Evolutionary conservation across 176 grass and related monocot species (phyloP), one percentile per base, ranked within the genome.

Genomic region (Avena atlantica): DNA sequence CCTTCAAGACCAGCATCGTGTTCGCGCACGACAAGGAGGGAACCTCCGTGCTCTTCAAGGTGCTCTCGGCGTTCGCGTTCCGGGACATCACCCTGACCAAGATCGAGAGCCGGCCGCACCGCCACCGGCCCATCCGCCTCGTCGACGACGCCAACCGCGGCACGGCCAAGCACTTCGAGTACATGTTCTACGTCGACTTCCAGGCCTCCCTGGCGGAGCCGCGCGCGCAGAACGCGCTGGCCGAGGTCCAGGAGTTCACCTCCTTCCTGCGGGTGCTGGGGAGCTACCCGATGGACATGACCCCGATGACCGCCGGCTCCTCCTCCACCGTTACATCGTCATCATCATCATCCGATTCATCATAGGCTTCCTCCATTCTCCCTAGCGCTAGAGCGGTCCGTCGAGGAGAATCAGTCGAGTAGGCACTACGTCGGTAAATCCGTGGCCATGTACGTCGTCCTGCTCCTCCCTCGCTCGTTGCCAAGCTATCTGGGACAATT

Each of bases 251-350:
- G 88, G 95, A 97, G 87, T 97, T 84, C 95, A 94, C 95, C 23
- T 97, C 95, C 1, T 97, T 97, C 83, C 12, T 97, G 53, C 88
- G 95, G 23, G 92, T 97, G 83, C 89, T 97, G 65, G 95, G 95
- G 15, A 97, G 95, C 88, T 97, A 97, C 80, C 95, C 95, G 3
- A 97, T 97, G 95, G 95, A 97, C 90, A 97, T 97, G 95, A 97
- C 95, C 6, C 95, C 92, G 9, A 92, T 93, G 88, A 87, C 83
- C 74, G 82, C 86, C 34, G 86, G 88, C 36, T 92, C 92, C 11
- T 87, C 93, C 15, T 85, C 94, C 55, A 84, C 84, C 53, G 12
- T 89, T 1, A 27, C 40, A 19, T 91, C 92, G 1, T 8, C 40
- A 6, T 1, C 92, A 0, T 8, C 40, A 6, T 1, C 92, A 0